A percentile compares a stretch with the other conserved stretches of the same genome.
These are phyloP conservation scores for Mallotus nudiflorus DNA, from an alignment of 345 rosid genomes.

Conservation along the genomic window DNA sequence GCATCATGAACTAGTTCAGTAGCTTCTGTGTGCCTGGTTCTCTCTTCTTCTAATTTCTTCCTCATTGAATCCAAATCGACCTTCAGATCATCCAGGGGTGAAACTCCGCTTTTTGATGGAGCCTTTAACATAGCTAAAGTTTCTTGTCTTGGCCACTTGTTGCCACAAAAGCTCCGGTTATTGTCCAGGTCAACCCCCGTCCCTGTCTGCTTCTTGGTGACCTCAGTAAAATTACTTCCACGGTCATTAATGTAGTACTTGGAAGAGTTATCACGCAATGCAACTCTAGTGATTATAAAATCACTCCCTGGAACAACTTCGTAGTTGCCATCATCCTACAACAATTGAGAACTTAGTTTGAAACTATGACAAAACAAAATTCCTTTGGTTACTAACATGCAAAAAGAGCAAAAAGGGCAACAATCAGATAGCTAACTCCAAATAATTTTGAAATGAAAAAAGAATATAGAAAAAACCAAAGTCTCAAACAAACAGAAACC, in stretches of 20 bases:
- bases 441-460: too few species aligned
- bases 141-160: too few species aligned
- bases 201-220: constrained; percentile 79
- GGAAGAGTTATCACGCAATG: constrained; percentile 91
- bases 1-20: constrained; percentile 66
- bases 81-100: constrained; percentile 74
- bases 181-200: constrained; percentile 98
- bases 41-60: constrained; percentile 72
- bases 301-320: constrained; percentile 88
- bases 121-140: constrained; percentile 54
- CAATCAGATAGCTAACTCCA: too few species aligned
- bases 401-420: too few species aligned
- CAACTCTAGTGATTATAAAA: constrained; percentile 87
- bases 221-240: constrained; percentile 89
- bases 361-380: too few species aligned
- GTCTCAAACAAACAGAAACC: too few species aligned
- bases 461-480: too few species aligned
- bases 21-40: constrained; percentile 70
- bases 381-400: too few species aligned
- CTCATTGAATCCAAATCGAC: constrained; percentile 92
- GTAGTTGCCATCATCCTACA: constrained; percentile 86
- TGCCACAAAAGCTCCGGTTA: too few species aligned
- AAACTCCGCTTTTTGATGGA: constrained; percentile 61
- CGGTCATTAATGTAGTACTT: constrained; percentile 86
- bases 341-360: neutral